Percentiles rank a stretch among this genome's conserved stretches.
phyloP scores from a whole-genome alignment of 495 filamentous ascomycete species.

The Recurvomyces mirabilis region DNA sequence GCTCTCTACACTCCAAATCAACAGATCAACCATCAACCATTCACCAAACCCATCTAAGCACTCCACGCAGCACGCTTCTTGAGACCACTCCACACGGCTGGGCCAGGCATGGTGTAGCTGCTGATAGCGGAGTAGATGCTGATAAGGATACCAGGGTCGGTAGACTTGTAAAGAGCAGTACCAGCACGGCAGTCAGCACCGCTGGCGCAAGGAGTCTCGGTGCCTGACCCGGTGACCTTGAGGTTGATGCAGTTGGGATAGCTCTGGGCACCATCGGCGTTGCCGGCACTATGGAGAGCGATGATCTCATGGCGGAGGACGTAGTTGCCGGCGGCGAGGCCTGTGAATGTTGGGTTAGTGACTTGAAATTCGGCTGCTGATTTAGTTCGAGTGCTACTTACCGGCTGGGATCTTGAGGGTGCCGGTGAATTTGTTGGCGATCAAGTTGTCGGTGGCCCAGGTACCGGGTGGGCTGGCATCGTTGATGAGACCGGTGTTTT shows the following conservation, averaged over 20 bases:
- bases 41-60: neutral
- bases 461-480: constrained; percentile 39
- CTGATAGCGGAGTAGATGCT: constrained; percentile 4
- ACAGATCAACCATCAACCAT: neutral
- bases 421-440: constrained; percentile 57
- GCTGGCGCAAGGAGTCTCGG: neutral
- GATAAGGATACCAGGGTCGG: constrained; percentile 3
- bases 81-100: constrained; percentile 1
- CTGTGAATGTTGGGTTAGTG: neutral
- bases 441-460: constrained; percentile 59
- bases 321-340: constrained; percentile 53
- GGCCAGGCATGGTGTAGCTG: constrained; percentile 9
- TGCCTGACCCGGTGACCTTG: constrained; percentile 50
- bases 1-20: neutral
- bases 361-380: neutral
- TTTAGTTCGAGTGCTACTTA: neutral
- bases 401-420: constrained; percentile 53
- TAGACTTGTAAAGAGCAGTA: neutral
- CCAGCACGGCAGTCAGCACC: constrained; percentile 1
- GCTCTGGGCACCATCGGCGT: constrained; percentile 57
- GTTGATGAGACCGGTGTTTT: constrained; percentile 47
- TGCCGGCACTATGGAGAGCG: constrained; percentile 56
- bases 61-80: constrained; percentile 1
- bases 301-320: constrained; percentile 75
- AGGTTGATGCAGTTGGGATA: constrained; percentile 75